Evolutionary conservation across 192 early-diverging fungal genomes (phyloP), one percentile per base, ranked within the genome.

Genomic region (Gryganskiella cystojenkinii): DNA sequence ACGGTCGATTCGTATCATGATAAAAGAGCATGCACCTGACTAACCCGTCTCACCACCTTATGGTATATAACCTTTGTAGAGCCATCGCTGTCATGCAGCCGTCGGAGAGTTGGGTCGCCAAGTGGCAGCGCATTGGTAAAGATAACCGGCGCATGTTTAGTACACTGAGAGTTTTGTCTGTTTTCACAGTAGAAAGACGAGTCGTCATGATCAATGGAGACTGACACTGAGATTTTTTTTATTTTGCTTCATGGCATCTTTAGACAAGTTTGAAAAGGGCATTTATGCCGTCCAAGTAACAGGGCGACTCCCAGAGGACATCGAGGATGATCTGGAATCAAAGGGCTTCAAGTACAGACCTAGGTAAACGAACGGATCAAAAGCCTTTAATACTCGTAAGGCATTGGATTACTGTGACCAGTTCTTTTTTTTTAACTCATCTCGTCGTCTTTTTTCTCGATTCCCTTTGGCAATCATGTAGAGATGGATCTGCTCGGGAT

Each of bases 201-300:
- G 19, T 45, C 44, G 44, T 17, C 19, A 40, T 40, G 37, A 40
- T 13, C 37, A 40, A 40, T n/a, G n/a, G n/a, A n/a, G n/a, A n/a
- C n/a, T n/a, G n/a, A n/a, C n/a, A n/a, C n/a, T n/a, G n/a, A n/a
- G n/a, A n/a, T n/a, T n/a, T n/a, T 34, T 25, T 20, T 46, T 7
- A 46, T 1, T 44, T 28, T 53, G 17, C 45, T 22, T 24, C 4
- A 40, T n/a, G n/a, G n/a, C n/a, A n/a, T n/a, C n/a, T n/a, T 14
- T 75, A 90, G 88, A 90, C 51, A 84, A 85, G 71, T 89, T 83
- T 53, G 78, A 83, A 46, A 86, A 85, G 20, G 93, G 93, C 14
- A 79, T 95, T 17, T 95, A 95, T 63, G 93, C 93, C 9, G 86
- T 92, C 20, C 83, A 88, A 54, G 91, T 95, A 35, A 71, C 84